phyloP scores from a whole-genome alignment of 202 grass and related monocot genomes.

The Panicum hallii region DNA sequence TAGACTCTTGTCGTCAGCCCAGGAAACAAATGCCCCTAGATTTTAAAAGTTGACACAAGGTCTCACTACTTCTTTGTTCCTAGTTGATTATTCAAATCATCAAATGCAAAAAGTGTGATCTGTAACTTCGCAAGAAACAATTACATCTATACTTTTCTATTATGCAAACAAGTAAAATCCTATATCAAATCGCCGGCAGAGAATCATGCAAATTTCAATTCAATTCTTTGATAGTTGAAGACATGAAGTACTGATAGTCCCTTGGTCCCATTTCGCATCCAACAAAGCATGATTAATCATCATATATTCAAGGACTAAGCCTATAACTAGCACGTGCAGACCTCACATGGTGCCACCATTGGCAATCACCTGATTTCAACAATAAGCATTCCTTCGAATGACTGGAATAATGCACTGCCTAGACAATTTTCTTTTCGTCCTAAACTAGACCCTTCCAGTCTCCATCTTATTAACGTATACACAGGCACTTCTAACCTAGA shows the following conservation, averaged over 20 bases:
- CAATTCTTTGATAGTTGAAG: not conserved
- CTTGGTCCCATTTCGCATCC: too few relatives aligned
- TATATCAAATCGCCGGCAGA: not conserved
- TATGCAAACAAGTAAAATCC: too few relatives aligned
- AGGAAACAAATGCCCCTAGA: too few relatives aligned
- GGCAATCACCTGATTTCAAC: slow-evolving; percentile 1
- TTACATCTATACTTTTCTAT: too few relatives aligned
- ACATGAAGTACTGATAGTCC: too few relatives aligned
- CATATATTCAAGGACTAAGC: not conserved
- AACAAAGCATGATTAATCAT: not conserved
- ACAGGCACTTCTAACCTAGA: not conserved
- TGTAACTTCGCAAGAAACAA: too few relatives aligned
- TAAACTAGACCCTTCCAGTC: not conserved
- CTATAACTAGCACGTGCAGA: not conserved
- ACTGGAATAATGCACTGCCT: not conserved
- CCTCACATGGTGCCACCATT: not conserved
- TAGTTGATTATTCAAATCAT: too few relatives aligned
- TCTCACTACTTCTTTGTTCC: too few relatives aligned
- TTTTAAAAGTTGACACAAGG: too few relatives aligned
- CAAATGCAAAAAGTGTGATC: too few relatives aligned
- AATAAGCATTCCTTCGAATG: slow-evolving; percentile 23
- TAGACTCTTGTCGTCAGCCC: too few relatives aligned
- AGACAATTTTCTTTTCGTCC: not conserved
- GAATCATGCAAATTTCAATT: slow-evolving; percentile 28
- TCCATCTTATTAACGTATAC: not conserved